Percentiles rank a stretch among this genome's conserved stretches.
Conservation (phyloP, 176 grass and related monocot genomes). For the Cocos nucifera region DNA sequence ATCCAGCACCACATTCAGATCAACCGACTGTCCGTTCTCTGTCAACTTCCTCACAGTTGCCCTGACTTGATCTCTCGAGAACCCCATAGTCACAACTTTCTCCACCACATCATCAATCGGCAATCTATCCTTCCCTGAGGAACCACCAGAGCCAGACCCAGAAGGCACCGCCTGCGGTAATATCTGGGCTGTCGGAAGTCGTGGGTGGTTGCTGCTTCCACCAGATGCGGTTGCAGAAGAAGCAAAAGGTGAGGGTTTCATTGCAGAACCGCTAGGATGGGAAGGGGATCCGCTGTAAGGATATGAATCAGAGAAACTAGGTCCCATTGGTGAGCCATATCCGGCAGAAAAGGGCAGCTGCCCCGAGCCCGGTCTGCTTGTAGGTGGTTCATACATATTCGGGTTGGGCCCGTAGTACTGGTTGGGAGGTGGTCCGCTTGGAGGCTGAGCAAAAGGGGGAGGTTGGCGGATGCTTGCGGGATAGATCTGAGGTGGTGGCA, state of each 20-base stretch:
- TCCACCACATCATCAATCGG: slow-evolving; percentile 74
- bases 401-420: slow-evolving; percentile 50
- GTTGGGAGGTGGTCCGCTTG: slow-evolving; percentile 30
- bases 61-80: slow-evolving; percentile 87
- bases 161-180: slow-evolving; percentile 52
- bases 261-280: slow-evolving; percentile 33
- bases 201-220: slow-evolving; percentile 33
- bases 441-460: slow-evolving; percentile 39
- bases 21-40: slow-evolving; percentile 75
- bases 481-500: slow-evolving; percentile 43
- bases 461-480: slow-evolving; percentile 34
- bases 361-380: slow-evolving; percentile 36
- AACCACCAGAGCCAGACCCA: slow-evolving; percentile 23
- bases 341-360: slow-evolving; percentile 37
- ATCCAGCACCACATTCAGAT: slow-evolving; percentile 85
- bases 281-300: slow-evolving; percentile 62
- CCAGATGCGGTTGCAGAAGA: slow-evolving; percentile 20
- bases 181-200: slow-evolving; percentile 54
- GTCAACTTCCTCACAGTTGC: slow-evolving; percentile 66
- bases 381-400: slow-evolving; percentile 40
- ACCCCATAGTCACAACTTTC: slow-evolving; percentile 88
- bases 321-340: slow-evolving; percentile 37
- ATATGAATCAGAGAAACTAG: slow-evolving; percentile 44
- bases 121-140: slow-evolving; percentile 33
- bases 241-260: slow-evolving; percentile 38